Percentiles rank a stretch among this genome's conserved stretches.
These are phyloP conservation scores for Musa troglodytarum DNA, from an alignment of 176 grass and related monocot species.

Conservation along the genomic window DNA sequence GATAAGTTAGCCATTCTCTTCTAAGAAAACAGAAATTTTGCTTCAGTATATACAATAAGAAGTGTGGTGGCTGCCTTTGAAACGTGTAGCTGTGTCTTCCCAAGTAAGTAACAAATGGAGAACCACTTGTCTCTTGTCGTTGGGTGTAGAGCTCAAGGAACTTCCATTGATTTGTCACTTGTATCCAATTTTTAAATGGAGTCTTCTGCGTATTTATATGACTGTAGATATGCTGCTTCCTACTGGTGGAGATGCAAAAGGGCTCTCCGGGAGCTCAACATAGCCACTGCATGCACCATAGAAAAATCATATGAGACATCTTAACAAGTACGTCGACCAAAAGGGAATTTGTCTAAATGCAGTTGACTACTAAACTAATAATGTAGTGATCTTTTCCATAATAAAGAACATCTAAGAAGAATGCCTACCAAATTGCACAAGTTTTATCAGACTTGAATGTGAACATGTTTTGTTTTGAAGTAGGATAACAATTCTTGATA, in stretches of 20 bases:
- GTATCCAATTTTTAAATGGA: too few species aligned
- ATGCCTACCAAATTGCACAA: too few species aligned
- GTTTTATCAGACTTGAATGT: too few species aligned
- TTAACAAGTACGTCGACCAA: too few species aligned
- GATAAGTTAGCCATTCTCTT: background rate
- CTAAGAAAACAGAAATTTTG: background rate
- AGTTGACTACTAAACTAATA: too few species aligned
- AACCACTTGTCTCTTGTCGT: background rate
- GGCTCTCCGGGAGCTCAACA: conserved; percentile 59
- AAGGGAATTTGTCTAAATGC: background rate
- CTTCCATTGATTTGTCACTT: background rate
- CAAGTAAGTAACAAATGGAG: background rate
- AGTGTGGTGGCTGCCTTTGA: background rate
- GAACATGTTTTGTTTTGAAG: too few species aligned
- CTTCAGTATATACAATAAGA: background rate
- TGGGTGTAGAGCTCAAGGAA: background rate
- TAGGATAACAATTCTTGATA: too few species aligned
- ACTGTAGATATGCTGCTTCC: conserved; percentile 26
- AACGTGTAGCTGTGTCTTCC: background rate
- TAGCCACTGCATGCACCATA: conserved; percentile 24
- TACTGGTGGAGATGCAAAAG: conserved; percentile 24
- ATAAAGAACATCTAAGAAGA: too few species aligned
- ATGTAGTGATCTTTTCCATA: too few species aligned
- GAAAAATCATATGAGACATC: background rate
- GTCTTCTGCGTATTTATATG: conserved; percentile 22